A percentile compares a stretch with the other conserved stretches of the same genome.
Evolutionary conservation across 352 stramenopile genomes (phyloP).

Genomic region (Globisporangium cederbergense): DNA sequence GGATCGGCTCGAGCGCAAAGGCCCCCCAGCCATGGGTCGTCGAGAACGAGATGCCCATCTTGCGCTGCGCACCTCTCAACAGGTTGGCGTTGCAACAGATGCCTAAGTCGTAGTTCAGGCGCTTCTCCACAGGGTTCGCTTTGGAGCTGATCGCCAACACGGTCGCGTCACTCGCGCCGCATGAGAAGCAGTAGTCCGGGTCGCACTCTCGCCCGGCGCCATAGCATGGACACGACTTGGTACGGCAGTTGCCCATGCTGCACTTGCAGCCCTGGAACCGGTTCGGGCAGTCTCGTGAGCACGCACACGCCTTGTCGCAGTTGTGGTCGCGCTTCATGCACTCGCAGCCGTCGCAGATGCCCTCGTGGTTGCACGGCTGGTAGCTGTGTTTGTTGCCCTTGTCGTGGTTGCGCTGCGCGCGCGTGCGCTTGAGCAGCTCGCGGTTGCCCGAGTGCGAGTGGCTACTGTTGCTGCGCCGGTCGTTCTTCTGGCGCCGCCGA

Average conservation of each 20-base stretch:
- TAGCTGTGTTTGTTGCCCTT: constrained; percentile 56
- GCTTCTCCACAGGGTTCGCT: constrained; percentile 18
- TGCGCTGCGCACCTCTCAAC: constrained; percentile 49
- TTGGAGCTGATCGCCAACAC: constrained; percentile 39
- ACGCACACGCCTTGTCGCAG: constrained; percentile 63
- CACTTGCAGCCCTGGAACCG: constrained; percentile 70
- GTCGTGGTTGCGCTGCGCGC: constrained; percentile 37
- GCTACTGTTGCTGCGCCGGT: constrained; percentile 11
- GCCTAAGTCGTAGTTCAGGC: constrained; percentile 25
- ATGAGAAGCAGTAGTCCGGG: constrained; percentile 70
- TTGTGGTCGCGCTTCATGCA: constrained; percentile 50
- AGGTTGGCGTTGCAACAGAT: constrained; percentile 70
- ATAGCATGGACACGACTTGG: constrained; percentile 54
- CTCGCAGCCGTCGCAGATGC: constrained; percentile 50
- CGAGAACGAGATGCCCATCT: constrained; percentile 66
- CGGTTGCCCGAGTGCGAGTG: constrained; percentile 9
- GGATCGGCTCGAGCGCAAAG: constrained; percentile 59
- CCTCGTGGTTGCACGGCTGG: constrained; percentile 57
- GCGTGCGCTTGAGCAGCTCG: constrained; percentile 26
- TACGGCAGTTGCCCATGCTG: constrained; percentile 45
- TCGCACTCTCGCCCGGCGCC: constrained; percentile 57
- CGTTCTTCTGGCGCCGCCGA: constrained; percentile 19
- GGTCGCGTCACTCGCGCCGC: constrained; percentile 54
- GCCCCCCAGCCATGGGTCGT: constrained; percentile 68
- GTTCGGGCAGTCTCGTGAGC: constrained; percentile 57